A percentile compares a stretch with the other conserved stretches of the same genome.
phyloP scores from a whole-genome alignment of 169 alveolate species.

The Plasmodium relictum region DNA sequence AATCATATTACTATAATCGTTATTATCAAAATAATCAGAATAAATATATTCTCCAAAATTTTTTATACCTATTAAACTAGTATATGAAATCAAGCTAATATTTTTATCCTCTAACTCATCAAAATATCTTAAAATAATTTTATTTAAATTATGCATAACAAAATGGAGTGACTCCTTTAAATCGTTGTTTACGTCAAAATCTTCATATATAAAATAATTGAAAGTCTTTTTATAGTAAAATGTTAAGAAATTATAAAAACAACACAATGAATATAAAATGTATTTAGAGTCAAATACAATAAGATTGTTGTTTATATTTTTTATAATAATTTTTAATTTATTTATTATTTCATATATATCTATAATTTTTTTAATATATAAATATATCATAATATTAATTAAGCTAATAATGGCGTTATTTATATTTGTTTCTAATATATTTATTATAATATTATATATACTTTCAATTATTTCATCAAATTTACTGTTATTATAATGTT shows the following conservation, averaged over 20 bases:
- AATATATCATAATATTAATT: constrained; percentile 59
- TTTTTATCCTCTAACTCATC: constrained; percentile 55
- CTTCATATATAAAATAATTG: constrained; percentile 45
- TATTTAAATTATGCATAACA: constrained; percentile 2
- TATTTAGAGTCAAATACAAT: constrained; percentile 51
- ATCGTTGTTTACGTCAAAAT: neutral
- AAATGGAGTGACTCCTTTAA: neutral
- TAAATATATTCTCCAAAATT: constrained; percentile 27
- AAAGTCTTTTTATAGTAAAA: constrained; percentile 47
- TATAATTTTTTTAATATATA: constrained; percentile 62
- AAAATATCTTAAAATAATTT: constrained; percentile 31
- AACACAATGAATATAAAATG: constrained; percentile 55
- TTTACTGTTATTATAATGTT: constrained; percentile 46
- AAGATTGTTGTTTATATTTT: constrained; percentile 3
- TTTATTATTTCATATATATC: constrained; percentile 27
- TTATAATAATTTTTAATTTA: constrained; percentile 15
- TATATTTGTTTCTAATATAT: constrained; percentile 4
- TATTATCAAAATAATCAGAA: constrained; percentile 35
- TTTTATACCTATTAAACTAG: constrained; percentile 41
- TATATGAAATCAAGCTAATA: constrained; percentile 53
- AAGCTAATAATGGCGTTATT: constrained; percentile 20
- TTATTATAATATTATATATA: constrained; percentile 20
- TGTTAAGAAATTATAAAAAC: constrained; percentile 37
- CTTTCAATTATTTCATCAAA: constrained; percentile 35
- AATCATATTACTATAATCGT: constrained; percentile 53